Evolutionary conservation across 371 early-diverging fungal species (phyloP).

Genomic region (Syncephalis fuscata): DNA sequence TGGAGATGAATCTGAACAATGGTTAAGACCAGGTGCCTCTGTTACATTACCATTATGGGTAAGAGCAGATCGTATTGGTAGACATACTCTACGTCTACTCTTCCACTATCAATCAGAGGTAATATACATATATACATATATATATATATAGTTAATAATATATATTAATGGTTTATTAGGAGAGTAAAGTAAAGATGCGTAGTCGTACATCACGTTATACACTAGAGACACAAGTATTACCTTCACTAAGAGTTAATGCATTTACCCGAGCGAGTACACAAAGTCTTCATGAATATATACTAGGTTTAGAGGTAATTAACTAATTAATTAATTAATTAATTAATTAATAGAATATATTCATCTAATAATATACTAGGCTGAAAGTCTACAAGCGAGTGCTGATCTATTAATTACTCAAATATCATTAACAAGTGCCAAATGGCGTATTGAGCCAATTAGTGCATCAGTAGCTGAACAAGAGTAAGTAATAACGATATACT

Average conservation of each 20-base stretch:
- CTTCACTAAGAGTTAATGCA: slow-evolving; percentile 81
- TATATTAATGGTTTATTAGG: no score
- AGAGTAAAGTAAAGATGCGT: slow-evolving; percentile 15
- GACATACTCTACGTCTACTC: slow-evolving; percentile 53
- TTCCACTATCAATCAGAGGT: slow-evolving; percentile 54
- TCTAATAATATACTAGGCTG: slow-evolving; percentile 22
- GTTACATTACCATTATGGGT: slow-evolving; percentile 72
- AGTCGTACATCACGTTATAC: slow-evolving; percentile 48
- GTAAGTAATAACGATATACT: no score
- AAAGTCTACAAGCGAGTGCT: slow-evolving; percentile 42
- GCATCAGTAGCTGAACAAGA: not conserved
- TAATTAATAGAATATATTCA: not conserved
- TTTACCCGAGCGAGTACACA: slow-evolving; percentile 75
- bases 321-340: not conserved
- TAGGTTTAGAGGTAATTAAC: slow-evolving; percentile 66
- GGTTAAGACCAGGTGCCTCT: slow-evolving; percentile 49
- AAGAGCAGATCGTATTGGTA: slow-evolving; percentile 81
- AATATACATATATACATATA: not conserved
- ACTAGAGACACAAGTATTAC: slow-evolving; percentile 41
- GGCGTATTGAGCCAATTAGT: slow-evolving; percentile 26
- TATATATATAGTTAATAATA: no score
- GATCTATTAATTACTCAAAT: slow-evolving; percentile 50
- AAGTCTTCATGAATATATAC: slow-evolving; percentile 55
- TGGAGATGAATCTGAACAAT: slow-evolving; percentile 1
- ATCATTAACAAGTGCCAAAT: slow-evolving; percentile 48